phyloP scores from a whole-genome alignment of 2,329 filamentous ascomycete species.

The Didymella sp. region DNA sequence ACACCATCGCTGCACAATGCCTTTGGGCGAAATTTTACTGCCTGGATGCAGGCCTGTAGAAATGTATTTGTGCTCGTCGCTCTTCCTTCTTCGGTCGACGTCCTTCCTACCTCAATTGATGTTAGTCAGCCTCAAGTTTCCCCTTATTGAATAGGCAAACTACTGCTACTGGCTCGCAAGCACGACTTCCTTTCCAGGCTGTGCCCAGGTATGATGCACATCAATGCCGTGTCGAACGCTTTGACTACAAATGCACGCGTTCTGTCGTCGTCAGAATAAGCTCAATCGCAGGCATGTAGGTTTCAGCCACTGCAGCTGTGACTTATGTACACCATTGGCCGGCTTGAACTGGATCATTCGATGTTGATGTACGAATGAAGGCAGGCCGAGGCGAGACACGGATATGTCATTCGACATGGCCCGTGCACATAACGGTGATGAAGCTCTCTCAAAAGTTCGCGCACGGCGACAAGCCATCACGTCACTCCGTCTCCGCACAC shows the following conservation, averaged over 20 bases:
- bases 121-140: too few species aligned
- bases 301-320: not conserved
- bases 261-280: not conserved
- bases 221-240: not conserved
- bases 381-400: not conserved
- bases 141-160: too few species aligned
- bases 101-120: too few species aligned
- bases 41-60: too few species aligned
- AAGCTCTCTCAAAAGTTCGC: conserved; percentile 23
- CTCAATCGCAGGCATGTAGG: not conserved
- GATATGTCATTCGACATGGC: conserved; percentile 17
- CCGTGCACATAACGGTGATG: conserved; percentile 12
- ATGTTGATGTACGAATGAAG: not conserved
- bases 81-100: too few species aligned
- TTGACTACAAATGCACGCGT: not conserved
- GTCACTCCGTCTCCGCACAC: conserved; percentile 1
- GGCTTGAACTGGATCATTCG: not conserved
- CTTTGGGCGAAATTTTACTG: too few species aligned
- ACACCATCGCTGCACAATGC: too few species aligned
- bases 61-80: too few species aligned
- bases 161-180: too few species aligned
- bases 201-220: not conserved
- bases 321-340: not conserved
- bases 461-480: conserved; percentile 16
- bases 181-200: too few species aligned